Conservation (phyloP, 2,329 filamentous ascomycete genomes). For the Cytospora chrysosperma region DNA sequence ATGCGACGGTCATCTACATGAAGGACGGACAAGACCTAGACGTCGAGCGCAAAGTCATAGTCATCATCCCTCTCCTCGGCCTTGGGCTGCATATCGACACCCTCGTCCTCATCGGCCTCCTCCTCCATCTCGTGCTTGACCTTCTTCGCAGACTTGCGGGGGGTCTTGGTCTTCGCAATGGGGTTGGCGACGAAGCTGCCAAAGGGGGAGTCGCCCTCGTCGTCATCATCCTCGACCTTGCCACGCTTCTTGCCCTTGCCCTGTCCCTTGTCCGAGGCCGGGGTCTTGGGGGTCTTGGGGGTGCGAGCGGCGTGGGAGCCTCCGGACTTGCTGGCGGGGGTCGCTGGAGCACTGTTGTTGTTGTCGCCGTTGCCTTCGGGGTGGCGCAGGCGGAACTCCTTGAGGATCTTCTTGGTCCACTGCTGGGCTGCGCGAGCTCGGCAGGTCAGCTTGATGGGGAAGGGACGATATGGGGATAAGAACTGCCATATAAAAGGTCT, state of each 20-base stretch:
- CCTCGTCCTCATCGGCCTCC: conserved; percentile 12
- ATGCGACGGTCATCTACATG: neutral
- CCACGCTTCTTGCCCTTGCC: conserved; percentile 20
- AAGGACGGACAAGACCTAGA: neutral
- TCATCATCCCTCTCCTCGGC: conserved; percentile 22
- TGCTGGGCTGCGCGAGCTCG: conserved; percentile 10
- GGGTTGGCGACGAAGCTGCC: neutral
- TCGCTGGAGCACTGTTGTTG: conserved; percentile 6
- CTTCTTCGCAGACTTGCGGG: conserved; percentile 22
- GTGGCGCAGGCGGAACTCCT: conserved; percentile 21
- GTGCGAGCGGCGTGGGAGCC: neutral
- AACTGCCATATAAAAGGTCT: too few species aligned
- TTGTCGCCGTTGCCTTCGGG: conserved; percentile 1
- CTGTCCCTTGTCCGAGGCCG: conserved; percentile 10
- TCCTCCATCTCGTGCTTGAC: conserved; percentile 12
- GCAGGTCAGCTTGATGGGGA: neutral
- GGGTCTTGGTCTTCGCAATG: conserved; percentile 24
- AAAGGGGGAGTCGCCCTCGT: conserved; percentile 16
- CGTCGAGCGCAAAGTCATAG: conserved; percentile 4
- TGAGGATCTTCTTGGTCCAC: conserved; percentile 21
- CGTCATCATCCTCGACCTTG: conserved; percentile 10
- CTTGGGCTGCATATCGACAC: conserved; percentile 2
- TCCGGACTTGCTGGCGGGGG: conserved; percentile 10
- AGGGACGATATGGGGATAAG: neutral
- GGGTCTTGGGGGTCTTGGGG: conserved; percentile 18